Conservation (phyloP, 2,329 filamentous ascomycete species). For the Pestalotiopsis sp. region DNA sequence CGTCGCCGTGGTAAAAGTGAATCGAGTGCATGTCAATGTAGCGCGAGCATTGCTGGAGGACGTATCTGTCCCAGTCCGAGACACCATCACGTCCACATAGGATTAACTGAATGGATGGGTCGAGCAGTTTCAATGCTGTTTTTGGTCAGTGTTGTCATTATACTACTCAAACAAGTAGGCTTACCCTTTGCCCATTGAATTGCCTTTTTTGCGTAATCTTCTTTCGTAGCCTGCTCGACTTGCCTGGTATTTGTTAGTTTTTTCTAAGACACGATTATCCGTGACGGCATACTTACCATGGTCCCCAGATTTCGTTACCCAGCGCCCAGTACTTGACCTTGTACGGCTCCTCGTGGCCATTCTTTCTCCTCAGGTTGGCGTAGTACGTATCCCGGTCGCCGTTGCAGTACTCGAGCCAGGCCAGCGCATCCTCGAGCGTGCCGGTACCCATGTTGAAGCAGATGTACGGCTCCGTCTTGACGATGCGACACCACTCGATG, state of each 20-base stretch:
- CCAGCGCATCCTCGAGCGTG: constrained; percentile 59
- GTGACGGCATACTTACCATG: constrained; percentile 49
- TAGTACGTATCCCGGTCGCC: constrained; percentile 77
- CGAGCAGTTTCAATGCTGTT: constrained; percentile 65
- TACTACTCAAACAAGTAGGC: not conserved
- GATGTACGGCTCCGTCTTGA: constrained; percentile 76
- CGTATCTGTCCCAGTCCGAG: constrained; percentile 73
- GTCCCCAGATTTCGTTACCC: constrained; percentile 74
- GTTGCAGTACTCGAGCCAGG: constrained; percentile 88
- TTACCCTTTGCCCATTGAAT: constrained; percentile 69
- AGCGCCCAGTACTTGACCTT: constrained; percentile 85
- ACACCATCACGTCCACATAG: constrained; percentile 74
- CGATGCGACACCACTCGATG: constrained; percentile 70
- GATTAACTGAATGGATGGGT: constrained; percentile 70
- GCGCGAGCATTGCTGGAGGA: constrained; percentile 68
- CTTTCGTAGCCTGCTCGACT: constrained; percentile 69
- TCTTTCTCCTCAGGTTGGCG: constrained; percentile 75
- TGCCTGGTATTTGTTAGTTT: not conserved
- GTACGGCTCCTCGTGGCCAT: constrained; percentile 78
- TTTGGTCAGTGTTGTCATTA: not conserved
- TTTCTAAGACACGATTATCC: not conserved
- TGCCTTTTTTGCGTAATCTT: constrained; percentile 70
- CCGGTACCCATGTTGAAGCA: constrained; percentile 83
- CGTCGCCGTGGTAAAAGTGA: constrained; percentile 61
- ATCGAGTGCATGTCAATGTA: constrained; percentile 82